phyloP scores from a whole-genome alignment of 495 filamentous ascomycete genomes.

The Penicillium malachiteum region DNA sequence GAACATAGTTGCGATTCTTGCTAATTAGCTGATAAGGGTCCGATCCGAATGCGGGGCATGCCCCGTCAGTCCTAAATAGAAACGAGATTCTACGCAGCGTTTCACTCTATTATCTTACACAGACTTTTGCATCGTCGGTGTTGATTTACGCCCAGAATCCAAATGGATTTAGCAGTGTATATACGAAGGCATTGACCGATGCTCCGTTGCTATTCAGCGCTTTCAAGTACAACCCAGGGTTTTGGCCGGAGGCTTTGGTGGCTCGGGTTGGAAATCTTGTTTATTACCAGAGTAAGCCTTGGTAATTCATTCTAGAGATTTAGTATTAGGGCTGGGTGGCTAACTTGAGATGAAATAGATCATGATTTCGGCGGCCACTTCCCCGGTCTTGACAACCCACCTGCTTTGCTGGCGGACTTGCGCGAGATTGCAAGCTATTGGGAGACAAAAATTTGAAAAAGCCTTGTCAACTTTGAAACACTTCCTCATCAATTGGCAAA shows the following conservation, averaged over 20 bases:
- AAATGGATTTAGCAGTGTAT: constrained; percentile 3
- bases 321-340: not conserved
- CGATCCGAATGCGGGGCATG: constrained; percentile 5
- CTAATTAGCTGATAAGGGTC: not conserved
- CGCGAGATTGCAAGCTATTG: not conserved
- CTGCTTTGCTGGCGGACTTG: not conserved
- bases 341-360: not conserved
- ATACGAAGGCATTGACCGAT: constrained; percentile 1
- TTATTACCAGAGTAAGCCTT: constrained; percentile 2
- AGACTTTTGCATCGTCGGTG: constrained; percentile 9
- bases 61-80: constrained; percentile 4
- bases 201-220: constrained; percentile 5
- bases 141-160: constrained; percentile 10
- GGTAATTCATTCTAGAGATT: not conserved
- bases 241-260: constrained; percentile 8
- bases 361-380: not conserved
- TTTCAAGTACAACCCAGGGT: constrained; percentile 9
- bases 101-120: constrained; percentile 8
- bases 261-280: constrained; percentile 7
- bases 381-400: not conserved
- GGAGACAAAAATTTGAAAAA: not conserved
- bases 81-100: constrained; percentile 12
- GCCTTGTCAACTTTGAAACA: no score
- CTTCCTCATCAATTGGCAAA: no score
- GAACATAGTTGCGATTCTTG: not conserved